phyloP scores from a whole-genome alignment of 192 early-diverging fungal genomes.

The Hyaloraphidium curvatum region DNA sequence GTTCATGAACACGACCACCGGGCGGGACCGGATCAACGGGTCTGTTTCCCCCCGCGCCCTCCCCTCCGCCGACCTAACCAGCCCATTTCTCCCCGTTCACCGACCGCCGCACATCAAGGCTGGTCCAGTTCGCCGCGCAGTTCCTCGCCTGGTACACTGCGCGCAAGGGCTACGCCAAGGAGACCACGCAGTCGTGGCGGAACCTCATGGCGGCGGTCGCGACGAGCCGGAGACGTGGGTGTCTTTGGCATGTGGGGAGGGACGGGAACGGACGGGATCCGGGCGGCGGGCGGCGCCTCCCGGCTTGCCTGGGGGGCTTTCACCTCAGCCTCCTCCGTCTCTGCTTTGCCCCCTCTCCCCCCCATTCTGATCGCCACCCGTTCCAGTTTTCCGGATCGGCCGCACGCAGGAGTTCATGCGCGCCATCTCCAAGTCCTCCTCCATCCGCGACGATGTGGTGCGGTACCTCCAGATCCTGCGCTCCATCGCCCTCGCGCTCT shows the following conservation, averaged over 20 bases:
- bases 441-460: neutral
- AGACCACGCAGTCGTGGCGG: neutral
- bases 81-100: too few relatives aligned
- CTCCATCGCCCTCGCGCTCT: neutral
- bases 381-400: constrained; percentile 2
- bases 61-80: too few relatives aligned
- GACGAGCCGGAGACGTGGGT: neutral
- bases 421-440: neutral
- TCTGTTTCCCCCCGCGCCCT: too few relatives aligned
- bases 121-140: neutral
- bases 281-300: neutral
- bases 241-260: too few relatives aligned
- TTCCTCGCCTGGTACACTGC: neutral
- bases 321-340: neutral
- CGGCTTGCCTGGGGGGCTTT: neutral
- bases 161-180: neutral
- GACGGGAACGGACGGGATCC: too few relatives aligned
- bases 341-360: neutral
- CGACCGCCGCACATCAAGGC: too few relatives aligned
- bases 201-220: neutral
- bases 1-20: constrained; percentile 3
- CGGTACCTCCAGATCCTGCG: neutral
- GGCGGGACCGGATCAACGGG: neutral
- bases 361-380: neutral
- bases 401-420: constrained; percentile 1